Evolutionary conservation across 2,329 filamentous ascomycete genomes (phyloP).

Genomic region (Rhinocladiella mackenziei): DNA sequence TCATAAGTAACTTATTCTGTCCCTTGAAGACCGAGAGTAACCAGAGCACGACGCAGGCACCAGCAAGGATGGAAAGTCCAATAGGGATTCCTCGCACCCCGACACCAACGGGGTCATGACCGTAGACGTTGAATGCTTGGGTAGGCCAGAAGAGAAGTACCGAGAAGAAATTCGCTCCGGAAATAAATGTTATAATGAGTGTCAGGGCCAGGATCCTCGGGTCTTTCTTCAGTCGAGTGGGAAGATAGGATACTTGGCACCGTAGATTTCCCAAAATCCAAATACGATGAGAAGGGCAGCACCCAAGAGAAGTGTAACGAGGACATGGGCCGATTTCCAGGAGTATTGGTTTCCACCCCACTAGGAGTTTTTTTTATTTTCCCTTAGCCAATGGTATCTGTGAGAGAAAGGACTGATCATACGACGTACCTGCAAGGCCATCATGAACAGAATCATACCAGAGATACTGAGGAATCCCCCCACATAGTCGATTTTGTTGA

Average conservation of each 20-base stretch:
- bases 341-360: constrained; percentile 48
- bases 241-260: constrained; percentile 46
- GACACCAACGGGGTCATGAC: constrained; percentile 59
- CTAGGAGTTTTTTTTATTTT: too few relatives aligned
- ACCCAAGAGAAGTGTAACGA: constrained; percentile 46
- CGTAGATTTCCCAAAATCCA: constrained; percentile 46
- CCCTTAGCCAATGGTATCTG: too few relatives aligned
- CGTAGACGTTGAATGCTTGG: constrained; percentile 62
- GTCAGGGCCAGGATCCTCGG: constrained; percentile 50
- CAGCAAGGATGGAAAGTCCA: constrained; percentile 59
- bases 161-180: constrained; percentile 57
- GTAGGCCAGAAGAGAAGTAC: constrained; percentile 59
- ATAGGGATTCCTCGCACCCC: constrained; percentile 63
- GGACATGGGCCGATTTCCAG: constrained; percentile 45
- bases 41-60: constrained; percentile 57
- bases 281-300: constrained; percentile 42
- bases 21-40: constrained; percentile 57
- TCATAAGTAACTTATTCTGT: constrained; percentile 57
- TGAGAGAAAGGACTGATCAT: too few relatives aligned
- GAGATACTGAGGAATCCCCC: constrained; percentile 47
- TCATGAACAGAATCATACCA: constrained; percentile 48
- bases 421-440: constrained; percentile 50
- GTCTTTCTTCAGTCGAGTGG: constrained; percentile 44
- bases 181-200: constrained; percentile 56
- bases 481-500: constrained; percentile 49